These are phyloP conservation scores for Lasiodiplodia hormozganensis DNA, from an alignment of 2,329 filamentous ascomycete genomes.

Conservation along the genomic window DNA sequence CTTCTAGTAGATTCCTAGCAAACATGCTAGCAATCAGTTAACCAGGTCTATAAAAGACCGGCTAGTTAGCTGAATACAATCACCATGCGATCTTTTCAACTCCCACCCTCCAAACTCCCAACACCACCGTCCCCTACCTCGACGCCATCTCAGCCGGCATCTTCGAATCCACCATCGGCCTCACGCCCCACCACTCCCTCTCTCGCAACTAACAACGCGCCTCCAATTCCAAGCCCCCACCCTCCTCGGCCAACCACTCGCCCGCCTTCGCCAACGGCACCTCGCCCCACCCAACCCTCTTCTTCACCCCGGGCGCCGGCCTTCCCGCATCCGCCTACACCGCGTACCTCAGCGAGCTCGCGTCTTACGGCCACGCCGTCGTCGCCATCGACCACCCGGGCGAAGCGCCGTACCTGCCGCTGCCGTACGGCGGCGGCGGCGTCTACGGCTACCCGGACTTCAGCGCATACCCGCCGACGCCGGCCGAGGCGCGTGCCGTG, in stretches of 20 bases:
- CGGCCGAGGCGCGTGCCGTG: neutral
- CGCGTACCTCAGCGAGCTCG: conserved; percentile 10
- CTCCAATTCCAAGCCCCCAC: conserved; percentile 10
- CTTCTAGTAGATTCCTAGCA: too few relatives aligned
- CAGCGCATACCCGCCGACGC: neutral
- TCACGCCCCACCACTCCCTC: conserved; percentile 14
- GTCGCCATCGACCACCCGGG: conserved; percentile 25
- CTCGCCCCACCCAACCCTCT: conserved; percentile 10
- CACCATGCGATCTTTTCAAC: too few relatives aligned
- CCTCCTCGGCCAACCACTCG: neutral
- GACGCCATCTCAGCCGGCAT: conserved; percentile 36
- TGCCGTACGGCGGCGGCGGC: neutral
- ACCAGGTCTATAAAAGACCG: too few relatives aligned
- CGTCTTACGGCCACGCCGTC: conserved; percentile 14
- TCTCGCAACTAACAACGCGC: neutral
- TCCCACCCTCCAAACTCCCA: conserved; percentile 31
- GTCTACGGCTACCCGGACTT: conserved; percentile 4
- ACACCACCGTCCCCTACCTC: conserved; percentile 36
- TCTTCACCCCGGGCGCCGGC: conserved; percentile 20
- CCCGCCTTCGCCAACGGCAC: conserved; percentile 11
- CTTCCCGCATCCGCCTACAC: conserved; percentile 25
- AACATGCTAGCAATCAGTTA: too few relatives aligned
- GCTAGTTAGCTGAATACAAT: too few relatives aligned
- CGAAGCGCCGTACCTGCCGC: conserved; percentile 15
- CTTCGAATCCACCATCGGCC: conserved; percentile 27